Evolutionary conservation across 2,329 filamentous ascomycete genomes (phyloP).

Genomic region (Alternaria solani): DNA sequence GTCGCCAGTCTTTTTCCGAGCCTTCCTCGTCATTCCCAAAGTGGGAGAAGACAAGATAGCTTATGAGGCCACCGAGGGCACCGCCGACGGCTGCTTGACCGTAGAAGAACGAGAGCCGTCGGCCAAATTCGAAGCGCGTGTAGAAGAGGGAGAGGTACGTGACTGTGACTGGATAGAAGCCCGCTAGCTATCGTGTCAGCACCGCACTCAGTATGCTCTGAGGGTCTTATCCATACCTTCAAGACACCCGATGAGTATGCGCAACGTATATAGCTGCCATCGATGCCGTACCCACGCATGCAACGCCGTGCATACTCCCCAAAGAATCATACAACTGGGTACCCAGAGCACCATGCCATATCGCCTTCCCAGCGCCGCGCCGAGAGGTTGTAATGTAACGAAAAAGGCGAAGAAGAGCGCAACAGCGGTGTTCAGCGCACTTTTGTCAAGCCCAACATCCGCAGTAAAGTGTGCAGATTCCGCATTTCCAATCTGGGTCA

Average conservation of each 20-base stretch:
- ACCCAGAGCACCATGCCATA: constrained; percentile 65
- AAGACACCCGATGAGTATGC: constrained; percentile 57
- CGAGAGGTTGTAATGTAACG: constrained; percentile 65
- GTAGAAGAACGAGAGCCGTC: constrained; percentile 64
- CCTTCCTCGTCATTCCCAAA: constrained; percentile 41
- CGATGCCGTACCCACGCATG: constrained; percentile 57
- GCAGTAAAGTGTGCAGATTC: constrained; percentile 67
- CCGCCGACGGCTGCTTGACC: constrained; percentile 65
- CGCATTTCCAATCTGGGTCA: constrained; percentile 59
- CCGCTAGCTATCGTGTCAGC: constrained; percentile 51
- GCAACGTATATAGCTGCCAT: constrained; percentile 58
- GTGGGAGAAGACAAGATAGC: constrained; percentile 59
- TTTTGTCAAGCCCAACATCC: constrained; percentile 61
- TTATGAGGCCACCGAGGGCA: constrained; percentile 64
- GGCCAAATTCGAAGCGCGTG: constrained; percentile 65
- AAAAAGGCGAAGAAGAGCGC: constrained; percentile 67
- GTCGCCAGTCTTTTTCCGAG: constrained; percentile 48
- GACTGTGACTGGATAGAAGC: constrained; percentile 67
- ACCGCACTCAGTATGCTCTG: neutral
- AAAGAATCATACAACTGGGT: constrained; percentile 64
- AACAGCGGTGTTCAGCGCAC: constrained; percentile 64
- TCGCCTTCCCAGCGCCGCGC: constrained; percentile 65
- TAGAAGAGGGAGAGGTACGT: constrained; percentile 68
- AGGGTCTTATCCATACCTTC: constrained; percentile 49
- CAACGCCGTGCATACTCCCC: constrained; percentile 59